Evolutionary conservation across 139 green algal genomes (phyloP).

Genomic region (Eudorina sp.): DNA sequence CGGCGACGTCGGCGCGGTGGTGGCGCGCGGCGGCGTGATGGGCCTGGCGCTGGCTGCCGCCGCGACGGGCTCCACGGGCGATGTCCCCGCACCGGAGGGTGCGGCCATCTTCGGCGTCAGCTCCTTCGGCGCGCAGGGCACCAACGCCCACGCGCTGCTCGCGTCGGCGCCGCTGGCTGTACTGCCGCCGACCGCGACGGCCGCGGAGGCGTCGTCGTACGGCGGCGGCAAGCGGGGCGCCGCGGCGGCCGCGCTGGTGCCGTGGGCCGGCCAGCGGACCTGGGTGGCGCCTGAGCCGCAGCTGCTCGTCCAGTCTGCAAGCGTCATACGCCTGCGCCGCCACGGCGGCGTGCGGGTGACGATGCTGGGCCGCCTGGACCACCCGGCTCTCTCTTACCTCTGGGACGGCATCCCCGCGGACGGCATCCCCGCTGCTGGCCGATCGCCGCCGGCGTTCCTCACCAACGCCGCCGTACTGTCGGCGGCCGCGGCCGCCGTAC

Average conservation of each 20-base stretch:
- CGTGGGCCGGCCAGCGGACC: not conserved
- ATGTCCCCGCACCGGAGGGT: constrained; percentile 58
- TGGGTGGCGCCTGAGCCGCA: constrained; percentile 38
- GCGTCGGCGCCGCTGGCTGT: not conserved
- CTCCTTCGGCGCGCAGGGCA: constrained; percentile 77
- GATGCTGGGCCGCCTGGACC: constrained; percentile 55
- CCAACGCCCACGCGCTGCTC: constrained; percentile 75
- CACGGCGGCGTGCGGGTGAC: not conserved
- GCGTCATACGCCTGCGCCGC: constrained; percentile 40
- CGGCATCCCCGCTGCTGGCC: not conserved
- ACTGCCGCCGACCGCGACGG: not conserved
- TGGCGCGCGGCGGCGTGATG: constrained; percentile 17
- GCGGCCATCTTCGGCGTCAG: constrained; percentile 70
- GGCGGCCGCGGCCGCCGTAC: constrained; percentile 46
- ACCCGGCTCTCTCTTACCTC: constrained; percentile 58
- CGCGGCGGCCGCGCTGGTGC: not conserved
- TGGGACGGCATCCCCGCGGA: constrained; percentile 58
- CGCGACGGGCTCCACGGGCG: too few species aligned
- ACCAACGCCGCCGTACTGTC: constrained; percentile 55
- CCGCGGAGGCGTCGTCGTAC: too few species aligned
- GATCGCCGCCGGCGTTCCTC: constrained; percentile 36
- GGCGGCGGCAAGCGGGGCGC: not conserved
- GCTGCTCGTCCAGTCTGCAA: constrained; percentile 50
- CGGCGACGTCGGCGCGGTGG: not conserved
- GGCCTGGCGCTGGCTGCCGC: not conserved